A percentile compares a stretch with the other conserved stretches of the same genome.
These are phyloP conservation scores for Pleurotus citrinopileatus DNA, from an alignment of 768 basidiomycete species.

Conservation along the genomic window DNA sequence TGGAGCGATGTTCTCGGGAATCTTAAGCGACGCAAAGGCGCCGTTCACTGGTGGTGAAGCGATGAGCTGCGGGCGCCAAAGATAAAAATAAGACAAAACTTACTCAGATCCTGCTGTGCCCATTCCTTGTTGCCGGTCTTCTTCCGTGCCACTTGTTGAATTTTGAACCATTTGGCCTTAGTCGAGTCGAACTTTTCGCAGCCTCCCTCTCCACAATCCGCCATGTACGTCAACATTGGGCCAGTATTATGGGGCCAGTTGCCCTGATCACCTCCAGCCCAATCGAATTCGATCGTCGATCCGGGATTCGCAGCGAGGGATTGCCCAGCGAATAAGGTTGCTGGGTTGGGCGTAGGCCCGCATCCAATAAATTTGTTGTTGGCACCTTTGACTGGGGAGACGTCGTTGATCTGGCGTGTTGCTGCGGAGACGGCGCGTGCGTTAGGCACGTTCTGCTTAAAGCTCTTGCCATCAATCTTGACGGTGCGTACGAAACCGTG, in stretches of 20 bases:
- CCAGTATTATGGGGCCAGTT: slow-evolving; percentile 58
- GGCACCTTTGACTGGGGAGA: slow-evolving; percentile 50
- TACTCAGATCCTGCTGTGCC: slow-evolving; percentile 55
- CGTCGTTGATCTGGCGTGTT: slow-evolving; percentile 37
- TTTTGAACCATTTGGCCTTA: slow-evolving; percentile 73
- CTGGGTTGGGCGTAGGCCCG: slow-evolving; percentile 34
- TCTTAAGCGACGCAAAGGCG: slow-evolving; percentile 32
- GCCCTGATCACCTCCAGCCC: slow-evolving; percentile 38
- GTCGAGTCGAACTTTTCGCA: slow-evolving; percentile 61
- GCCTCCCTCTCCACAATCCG: slow-evolving; percentile 51
- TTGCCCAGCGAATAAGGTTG: slow-evolving; percentile 43
- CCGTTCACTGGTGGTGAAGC: slow-evolving; percentile 34
- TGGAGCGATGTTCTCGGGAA: slow-evolving; percentile 54
- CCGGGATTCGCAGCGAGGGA: slow-evolving; percentile 63
- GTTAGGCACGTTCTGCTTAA: slow-evolving; percentile 31
- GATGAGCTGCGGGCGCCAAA: neutral
- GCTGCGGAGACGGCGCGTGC: slow-evolving; percentile 4
- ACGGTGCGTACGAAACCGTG: slow-evolving; percentile 42
- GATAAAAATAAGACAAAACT: slow-evolving; percentile 18
- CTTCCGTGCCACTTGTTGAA: slow-evolving; percentile 48
- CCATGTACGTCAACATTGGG: slow-evolving; percentile 74
- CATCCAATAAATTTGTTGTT: slow-evolving; percentile 57
- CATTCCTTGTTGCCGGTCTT: slow-evolving; percentile 32
- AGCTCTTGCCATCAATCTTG: slow-evolving; percentile 37
- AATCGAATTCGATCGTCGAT: slow-evolving; percentile 50